A percentile compares a stretch with the other conserved stretches of the same genome.
Conservation (phyloP, 108 stramenopile species). For the Epithemia pelagica region DNA sequence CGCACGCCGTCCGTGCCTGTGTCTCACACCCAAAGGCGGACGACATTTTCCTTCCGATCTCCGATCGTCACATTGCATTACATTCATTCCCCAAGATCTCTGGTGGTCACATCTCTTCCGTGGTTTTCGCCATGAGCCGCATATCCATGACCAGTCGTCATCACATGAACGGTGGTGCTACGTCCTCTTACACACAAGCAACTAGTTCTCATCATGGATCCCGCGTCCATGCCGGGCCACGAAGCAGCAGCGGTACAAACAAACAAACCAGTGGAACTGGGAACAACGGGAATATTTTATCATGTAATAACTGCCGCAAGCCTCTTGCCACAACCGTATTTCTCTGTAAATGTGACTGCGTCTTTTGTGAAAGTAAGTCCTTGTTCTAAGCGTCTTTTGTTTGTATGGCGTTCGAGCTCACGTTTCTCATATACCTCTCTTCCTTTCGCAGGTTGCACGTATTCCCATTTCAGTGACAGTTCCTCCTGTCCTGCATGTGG, state of each 20-base stretch:
- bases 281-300: not conserved
- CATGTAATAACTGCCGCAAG: slow-evolving; percentile 61
- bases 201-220: not conserved
- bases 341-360: slow-evolving; percentile 67
- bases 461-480: slow-evolving; percentile 59
- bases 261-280: not conserved
- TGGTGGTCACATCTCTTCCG: too few species aligned
- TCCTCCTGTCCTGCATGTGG: slow-evolving; percentile 56
- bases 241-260: not conserved
- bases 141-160: not conserved
- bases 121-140: not conserved
- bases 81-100: too few species aligned
- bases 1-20: not conserved
- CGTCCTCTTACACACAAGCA: not conserved
- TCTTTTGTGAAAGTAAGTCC: slow-evolving; percentile 72
- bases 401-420: not conserved
- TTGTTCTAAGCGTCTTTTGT: not conserved
- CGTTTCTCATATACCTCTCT: slow-evolving; percentile 1
- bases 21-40: too few species aligned
- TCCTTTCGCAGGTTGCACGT: slow-evolving; percentile 55
- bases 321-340: slow-evolving; percentile 63
- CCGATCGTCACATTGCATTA: too few species aligned
- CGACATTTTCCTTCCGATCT: too few species aligned
- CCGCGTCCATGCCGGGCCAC: not conserved
- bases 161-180: not conserved